Evolutionary conservation across 176 grass and related monocot species (phyloP), one percentile per base, ranked within the genome.

Genomic region (Raddia distichophylla): DNA sequence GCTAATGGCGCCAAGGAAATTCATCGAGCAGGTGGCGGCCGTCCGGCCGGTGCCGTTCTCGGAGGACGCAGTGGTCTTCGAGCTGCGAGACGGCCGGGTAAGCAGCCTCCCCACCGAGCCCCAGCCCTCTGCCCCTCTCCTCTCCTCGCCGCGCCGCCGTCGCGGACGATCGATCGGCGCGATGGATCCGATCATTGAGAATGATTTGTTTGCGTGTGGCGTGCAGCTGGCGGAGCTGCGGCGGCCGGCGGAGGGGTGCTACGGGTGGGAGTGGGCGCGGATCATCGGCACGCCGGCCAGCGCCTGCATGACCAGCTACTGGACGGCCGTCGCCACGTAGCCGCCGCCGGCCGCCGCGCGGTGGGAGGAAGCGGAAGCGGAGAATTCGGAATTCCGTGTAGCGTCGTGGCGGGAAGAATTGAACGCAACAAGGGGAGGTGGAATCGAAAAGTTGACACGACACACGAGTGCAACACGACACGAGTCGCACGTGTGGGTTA

Each of bases 81-180:
- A 93, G 73, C 86, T 93, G 73, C 87, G 90, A 81, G 96, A 95
- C 74, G 96, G 96, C 53, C 86, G 96, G 93, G 93, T 95, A 93
- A 76, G 63, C 58, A 73, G 27, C 12, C 32, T 32, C 10, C 20
- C 20, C 9, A 14, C 55, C 37, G 77, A 16, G 40, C 75, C 34
- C 52, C 52, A 6, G 4, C 60, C 50, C 19, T 40, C 37, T 40
- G 3, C 37, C 60, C 50, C 19, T 40, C 37, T 40, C 37, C 37
- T 40, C 37, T 2, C 37, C 37, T 2, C 37, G 37, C 37, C 37
- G 37, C 37, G 37, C 37, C 37, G 37, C 37, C 37, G 37, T 40
- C 37, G 37, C 37, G 27, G 27, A 27, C 27, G 27, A 27, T 27
- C 27, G 71, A 42, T 74, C 7, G 71, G 35, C 13, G 45, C 2